Evolutionary conservation across 2,329 filamentous ascomycete species (phyloP).

Genomic region (Sporothrix dimorphospora): DNA sequence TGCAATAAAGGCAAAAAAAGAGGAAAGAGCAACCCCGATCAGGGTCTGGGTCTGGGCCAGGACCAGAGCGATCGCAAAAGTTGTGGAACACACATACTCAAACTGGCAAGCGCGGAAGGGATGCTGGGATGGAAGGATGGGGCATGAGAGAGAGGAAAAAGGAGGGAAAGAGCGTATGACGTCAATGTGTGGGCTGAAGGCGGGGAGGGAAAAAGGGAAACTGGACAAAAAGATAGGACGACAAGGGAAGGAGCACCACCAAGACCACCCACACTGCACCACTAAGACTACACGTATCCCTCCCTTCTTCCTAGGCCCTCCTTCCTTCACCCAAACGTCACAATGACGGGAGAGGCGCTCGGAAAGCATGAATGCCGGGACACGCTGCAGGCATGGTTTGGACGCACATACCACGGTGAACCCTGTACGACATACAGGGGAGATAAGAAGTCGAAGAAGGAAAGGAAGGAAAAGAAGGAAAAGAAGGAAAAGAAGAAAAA

Average conservation of each 20-base stretch:
- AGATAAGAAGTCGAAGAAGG: neutral
- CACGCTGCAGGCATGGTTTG: neutral
- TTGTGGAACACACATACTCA: conserved; percentile 2
- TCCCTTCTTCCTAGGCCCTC: neutral
- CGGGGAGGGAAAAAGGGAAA: neutral
- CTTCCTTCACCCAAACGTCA: neutral
- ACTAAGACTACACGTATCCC: neutral
- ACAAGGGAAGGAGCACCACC: neutral
- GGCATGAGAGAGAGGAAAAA: neutral
- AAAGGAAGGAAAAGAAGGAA: neutral
- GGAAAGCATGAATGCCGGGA: neutral
- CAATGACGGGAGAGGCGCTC: conserved; percentile 17
- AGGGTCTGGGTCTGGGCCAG: neutral
- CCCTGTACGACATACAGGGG: neutral
- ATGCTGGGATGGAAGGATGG: neutral
- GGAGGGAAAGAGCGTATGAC: conserved; percentile 1
- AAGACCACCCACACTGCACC: neutral
- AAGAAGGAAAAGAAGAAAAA: neutral
- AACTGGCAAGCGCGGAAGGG: conserved; percentile 20
- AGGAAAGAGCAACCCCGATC: conserved; percentile 7
- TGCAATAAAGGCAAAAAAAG: neutral
- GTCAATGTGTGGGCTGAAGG: neutral
- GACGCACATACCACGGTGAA: neutral
- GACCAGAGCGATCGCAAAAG: conserved; percentile 8
- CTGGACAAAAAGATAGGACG: neutral